Evolutionary conservation across 2,329 filamentous ascomycete genomes (phyloP).

Genomic region (Orbilia brochopaga): DNA sequence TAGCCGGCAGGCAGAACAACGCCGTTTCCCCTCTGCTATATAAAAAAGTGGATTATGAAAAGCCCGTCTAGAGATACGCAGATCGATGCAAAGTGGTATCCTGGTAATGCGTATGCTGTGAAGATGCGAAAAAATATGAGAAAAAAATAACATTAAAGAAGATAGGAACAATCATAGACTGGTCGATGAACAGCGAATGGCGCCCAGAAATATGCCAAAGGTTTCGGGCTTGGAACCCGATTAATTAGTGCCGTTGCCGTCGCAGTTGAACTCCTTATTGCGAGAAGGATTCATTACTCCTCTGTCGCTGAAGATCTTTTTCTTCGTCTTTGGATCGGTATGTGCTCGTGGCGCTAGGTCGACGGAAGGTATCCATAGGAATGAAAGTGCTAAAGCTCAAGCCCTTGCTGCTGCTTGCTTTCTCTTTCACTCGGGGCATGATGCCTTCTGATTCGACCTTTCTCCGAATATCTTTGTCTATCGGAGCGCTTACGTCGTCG

Average conservation of each 20-base stretch:
- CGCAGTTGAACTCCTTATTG: too few species aligned
- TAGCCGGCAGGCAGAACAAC: conserved; percentile 44
- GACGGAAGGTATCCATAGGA: conserved; percentile 41
- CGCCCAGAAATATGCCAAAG: too few species aligned
- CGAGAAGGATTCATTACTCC: conserved; percentile 39
- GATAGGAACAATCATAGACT: not conserved
- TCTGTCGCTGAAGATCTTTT: conserved; percentile 35
- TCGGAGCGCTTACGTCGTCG: conserved; percentile 43
- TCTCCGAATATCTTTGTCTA: conserved; percentile 42
- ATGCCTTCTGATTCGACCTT: conserved; percentile 36
- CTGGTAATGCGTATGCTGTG: not conserved
- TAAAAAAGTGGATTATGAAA: too few species aligned
- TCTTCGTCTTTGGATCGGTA: conserved; percentile 42
- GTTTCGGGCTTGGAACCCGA: too few species aligned
- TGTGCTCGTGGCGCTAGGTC: conserved; percentile 42
- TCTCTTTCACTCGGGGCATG: conserved; percentile 15
- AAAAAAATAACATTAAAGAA: not conserved
- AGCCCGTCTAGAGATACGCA: too few species aligned
- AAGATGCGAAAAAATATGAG: not conserved
- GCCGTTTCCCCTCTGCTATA: conserved; percentile 16
- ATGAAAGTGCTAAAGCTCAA: conserved; percentile 47
- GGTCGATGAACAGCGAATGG: not conserved
- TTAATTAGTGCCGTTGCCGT: too few species aligned
- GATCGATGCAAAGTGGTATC: conserved; percentile 40
- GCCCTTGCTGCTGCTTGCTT: conserved; percentile 19